phyloP scores from a whole-genome alignment of 495 filamentous ascomycete genomes.

The Podospora pseudoanserina region DNA sequence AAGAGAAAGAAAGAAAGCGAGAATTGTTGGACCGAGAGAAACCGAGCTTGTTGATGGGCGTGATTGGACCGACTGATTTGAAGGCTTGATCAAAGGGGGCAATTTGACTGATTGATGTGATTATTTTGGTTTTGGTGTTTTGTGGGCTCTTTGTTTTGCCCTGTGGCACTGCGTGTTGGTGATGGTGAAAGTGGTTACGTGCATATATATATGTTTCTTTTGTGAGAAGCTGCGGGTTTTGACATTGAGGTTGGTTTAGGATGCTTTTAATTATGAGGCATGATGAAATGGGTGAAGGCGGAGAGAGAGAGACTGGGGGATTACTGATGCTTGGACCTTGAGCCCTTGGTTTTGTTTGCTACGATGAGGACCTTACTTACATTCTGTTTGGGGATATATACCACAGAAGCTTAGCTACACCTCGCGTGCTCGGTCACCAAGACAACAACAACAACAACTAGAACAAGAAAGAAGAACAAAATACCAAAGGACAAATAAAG shows the following conservation, averaged over 20 bases:
- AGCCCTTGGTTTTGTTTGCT: conserved; percentile 3
- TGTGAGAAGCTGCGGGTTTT: too few relatives aligned
- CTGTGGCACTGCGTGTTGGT: background rate
- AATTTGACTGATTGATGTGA: background rate
- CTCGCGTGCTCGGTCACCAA: background rate
- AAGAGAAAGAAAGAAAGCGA: background rate
- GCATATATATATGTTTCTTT: too few relatives aligned
- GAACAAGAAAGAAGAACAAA: background rate
- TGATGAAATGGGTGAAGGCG: background rate
- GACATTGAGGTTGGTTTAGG: background rate
- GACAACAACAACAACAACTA: background rate
- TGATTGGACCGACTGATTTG: background rate
- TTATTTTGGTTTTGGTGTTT: background rate
- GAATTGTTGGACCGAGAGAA: background rate
- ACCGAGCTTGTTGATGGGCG: background rate
- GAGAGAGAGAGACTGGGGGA: background rate
- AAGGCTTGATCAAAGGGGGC: background rate
- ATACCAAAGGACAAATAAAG: background rate
- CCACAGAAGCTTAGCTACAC: too few relatives aligned
- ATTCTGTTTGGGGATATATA: too few relatives aligned
- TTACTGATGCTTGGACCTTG: conserved; percentile 2
- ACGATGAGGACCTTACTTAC: too few relatives aligned
- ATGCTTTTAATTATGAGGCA: conserved; percentile 2
- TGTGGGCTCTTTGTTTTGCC: background rate
- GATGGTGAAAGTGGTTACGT: background rate